Conservation (phyloP, 2,329 filamentous ascomycete species). For the Colletotrichum tropicicola region DNA sequence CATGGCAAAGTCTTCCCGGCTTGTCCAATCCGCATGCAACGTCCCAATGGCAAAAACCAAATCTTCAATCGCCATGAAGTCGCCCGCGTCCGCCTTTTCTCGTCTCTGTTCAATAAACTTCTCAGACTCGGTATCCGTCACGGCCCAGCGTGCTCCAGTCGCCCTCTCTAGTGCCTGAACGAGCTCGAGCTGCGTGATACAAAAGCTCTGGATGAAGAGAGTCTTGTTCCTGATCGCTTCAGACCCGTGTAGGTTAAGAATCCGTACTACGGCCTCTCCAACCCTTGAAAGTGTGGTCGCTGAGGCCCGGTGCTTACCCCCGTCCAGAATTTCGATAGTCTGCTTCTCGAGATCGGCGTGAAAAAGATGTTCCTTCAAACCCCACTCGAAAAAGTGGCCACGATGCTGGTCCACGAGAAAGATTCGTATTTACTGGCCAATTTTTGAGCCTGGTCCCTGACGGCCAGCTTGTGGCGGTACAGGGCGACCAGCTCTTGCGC, state of each 20-base stretch:
- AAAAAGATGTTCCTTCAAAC: neutral
- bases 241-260: neutral
- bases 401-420: neutral
- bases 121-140: neutral
- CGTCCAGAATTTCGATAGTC: neutral
- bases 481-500: slow-evolving; percentile 45
- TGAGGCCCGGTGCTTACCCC: neutral
- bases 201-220: neutral
- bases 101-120: slow-evolving; percentile 47
- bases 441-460: slow-evolving; percentile 42
- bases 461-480: slow-evolving; percentile 42
- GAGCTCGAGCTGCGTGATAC: neutral
- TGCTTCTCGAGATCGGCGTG: neutral
- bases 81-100: slow-evolving; percentile 43
- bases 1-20: slow-evolving; percentile 54
- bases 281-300: neutral
- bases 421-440: neutral
- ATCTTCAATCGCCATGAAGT: slow-evolving; percentile 50
- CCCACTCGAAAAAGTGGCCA: neutral
- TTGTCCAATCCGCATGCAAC: slow-evolving; percentile 57
- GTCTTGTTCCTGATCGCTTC: neutral
- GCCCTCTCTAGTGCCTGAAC: neutral
- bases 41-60: slow-evolving; percentile 58
- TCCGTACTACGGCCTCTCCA: neutral
- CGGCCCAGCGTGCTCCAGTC: neutral